phyloP scores from a whole-genome alignment of 2,329 filamentous ascomycete species.

The Paraconiothyrium brasiliense region DNA sequence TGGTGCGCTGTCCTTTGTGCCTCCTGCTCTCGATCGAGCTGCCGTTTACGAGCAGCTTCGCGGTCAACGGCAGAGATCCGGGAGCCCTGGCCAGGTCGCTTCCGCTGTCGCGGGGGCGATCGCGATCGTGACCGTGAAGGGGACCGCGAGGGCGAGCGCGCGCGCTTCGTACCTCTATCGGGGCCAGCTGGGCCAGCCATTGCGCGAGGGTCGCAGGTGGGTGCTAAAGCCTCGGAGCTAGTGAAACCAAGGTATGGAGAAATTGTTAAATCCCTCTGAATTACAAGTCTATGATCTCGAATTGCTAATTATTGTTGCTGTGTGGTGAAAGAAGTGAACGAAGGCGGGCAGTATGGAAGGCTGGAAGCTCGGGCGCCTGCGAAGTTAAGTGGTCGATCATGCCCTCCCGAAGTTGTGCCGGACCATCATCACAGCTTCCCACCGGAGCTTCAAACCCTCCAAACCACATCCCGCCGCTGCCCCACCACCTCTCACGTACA shows the following conservation, averaged over 20 bases:
- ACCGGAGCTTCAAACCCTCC: conserved; percentile 24
- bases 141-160: conserved; percentile 49
- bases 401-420: conserved; percentile 14
- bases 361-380: conserved; percentile 3
- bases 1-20: conserved; percentile 59
- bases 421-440: conserved; percentile 22
- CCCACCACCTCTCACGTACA: conserved; percentile 18
- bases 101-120: conserved; percentile 68
- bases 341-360: conserved; percentile 1
- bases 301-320: neutral
- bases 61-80: conserved; percentile 74
- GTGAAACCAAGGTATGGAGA: neutral
- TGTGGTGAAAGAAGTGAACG: conserved; percentile 8
- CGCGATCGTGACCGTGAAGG: conserved; percentile 45
- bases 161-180: conserved; percentile 37
- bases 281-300: conserved; percentile 5
- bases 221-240: neutral
- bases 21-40: conserved; percentile 52
- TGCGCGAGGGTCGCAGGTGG: conserved; percentile 6
- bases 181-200: conserved; percentile 32
- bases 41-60: conserved; percentile 69
- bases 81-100: conserved; percentile 62
- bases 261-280: neutral
- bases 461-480: conserved; percentile 23
- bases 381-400: conserved; percentile 10